phyloP scores from a whole-genome alignment of 1,284 basidiomycete species.

The Microbotryum intermedium region DNA sequence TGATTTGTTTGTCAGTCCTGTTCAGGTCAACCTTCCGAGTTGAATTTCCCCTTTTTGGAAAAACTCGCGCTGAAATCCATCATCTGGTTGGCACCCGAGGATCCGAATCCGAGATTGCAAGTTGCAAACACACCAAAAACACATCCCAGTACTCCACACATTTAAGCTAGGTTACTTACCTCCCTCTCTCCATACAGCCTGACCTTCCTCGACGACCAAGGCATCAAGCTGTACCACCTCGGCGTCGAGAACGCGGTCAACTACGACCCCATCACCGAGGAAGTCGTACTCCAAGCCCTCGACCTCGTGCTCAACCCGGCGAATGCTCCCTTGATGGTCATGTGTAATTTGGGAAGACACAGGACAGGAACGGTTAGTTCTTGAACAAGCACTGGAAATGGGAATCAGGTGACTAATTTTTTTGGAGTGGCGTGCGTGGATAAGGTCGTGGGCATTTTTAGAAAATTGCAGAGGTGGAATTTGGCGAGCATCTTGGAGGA shows the following conservation, averaged over 20 bases:
- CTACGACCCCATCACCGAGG: conserved; percentile 44
- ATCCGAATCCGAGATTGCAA: conserved; percentile 45
- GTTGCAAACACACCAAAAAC: conserved; percentile 15
- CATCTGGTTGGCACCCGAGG: conserved; percentile 49
- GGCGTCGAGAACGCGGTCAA: conserved; percentile 41
- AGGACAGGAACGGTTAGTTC: conserved; percentile 45
- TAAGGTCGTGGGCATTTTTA: conserved; percentile 46
- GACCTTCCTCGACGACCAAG: conserved; percentile 25
- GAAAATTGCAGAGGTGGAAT: conserved; percentile 45
- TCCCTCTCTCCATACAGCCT: conserved; percentile 11
- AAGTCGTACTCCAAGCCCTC: conserved; percentile 47
- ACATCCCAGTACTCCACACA: no score
- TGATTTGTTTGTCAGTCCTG: conserved; percentile 48
- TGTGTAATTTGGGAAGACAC: conserved; percentile 48
- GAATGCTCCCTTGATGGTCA: conserved; percentile 46
- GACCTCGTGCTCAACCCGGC: conserved; percentile 45
- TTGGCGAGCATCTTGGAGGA: conserved; percentile 47
- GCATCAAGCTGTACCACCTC: conserved; percentile 38
- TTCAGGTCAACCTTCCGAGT: conserved; percentile 45
- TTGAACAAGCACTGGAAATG: not conserved
- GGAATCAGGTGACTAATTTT: conserved; percentile 31
- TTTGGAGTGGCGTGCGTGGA: conserved; percentile 28
- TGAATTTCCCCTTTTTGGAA: conserved; percentile 49
- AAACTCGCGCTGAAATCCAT: conserved; percentile 45
- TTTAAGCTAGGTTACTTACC: no score